Percentiles rank a stretch among this genome's conserved stretches.
These are phyloP conservation scores for Arabidopsis thaliana DNA, from an alignment of 345 rosid species.

Conservation along the genomic window TAIR10.1 NC_003074.8:7336501-7337000, in stretches of 20 bases:
- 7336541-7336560: constrained; percentile 73
- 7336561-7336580: constrained; percentile 6
- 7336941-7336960: too few relatives aligned
- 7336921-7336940: too few relatives aligned
- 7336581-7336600: background rate
- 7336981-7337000: too few relatives aligned
- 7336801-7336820: constrained; percentile 18
- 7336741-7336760: constrained; percentile 52
- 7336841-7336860: constrained; percentile 1
- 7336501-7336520: constrained; percentile 66
- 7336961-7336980: too few relatives aligned
- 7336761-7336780: constrained; percentile 88
- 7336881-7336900: too few relatives aligned
- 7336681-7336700: constrained; percentile 14
- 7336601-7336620: background rate
- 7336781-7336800: constrained; percentile 59
- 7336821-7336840: constrained; percentile 1
- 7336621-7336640: constrained; percentile 19
- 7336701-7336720: constrained; percentile 26
- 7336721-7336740: constrained; percentile 32
- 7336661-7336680: constrained; percentile 19
- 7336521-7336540: constrained; percentile 80
- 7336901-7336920: too few relatives aligned
- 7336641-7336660: background rate
- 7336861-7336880: background rate